These are phyloP conservation scores for Saccharomycopsis schoenii DNA, from an alignment of 805 yeast species.

Conservation along the genomic window DNA sequence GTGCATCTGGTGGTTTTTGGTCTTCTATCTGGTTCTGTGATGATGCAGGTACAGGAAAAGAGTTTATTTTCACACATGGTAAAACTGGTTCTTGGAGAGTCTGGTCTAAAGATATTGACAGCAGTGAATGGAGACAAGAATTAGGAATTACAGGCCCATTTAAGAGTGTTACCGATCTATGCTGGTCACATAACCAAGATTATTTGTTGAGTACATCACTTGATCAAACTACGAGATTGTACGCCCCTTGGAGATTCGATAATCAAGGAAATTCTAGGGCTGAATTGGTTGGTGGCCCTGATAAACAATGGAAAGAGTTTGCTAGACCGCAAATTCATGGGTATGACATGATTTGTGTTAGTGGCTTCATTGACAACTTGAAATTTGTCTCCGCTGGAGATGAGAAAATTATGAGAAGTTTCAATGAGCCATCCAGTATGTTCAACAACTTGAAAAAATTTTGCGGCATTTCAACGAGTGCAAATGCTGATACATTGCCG, in stretches of 20 bases:
- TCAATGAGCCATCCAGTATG: conserved; percentile 78
- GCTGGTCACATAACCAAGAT: conserved; percentile 62
- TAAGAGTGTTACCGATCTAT: conserved; percentile 62
- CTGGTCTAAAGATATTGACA: conserved; percentile 43
- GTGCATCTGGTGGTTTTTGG: conserved; percentile 76
- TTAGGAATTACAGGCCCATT: conserved; percentile 70
- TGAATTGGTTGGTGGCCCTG: conserved; percentile 19
- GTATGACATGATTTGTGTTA: conserved; percentile 83
- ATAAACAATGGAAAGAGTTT: conserved; percentile 71
- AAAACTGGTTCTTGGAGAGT: conserved; percentile 88
- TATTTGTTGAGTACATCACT: conserved; percentile 69
- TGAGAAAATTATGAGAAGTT: conserved; percentile 83
- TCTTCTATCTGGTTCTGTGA: conserved; percentile 57
- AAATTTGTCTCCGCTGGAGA: conserved; percentile 90
- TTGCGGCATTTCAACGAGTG: conserved; percentile 31
- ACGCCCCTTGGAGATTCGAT: conserved; percentile 47
- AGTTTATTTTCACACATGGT: conserved; percentile 69
- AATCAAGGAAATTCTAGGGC: conserved; percentile 23
- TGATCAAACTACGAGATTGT: conserved; percentile 89
- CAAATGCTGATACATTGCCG: conserved; percentile 38
- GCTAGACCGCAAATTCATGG: conserved; percentile 98
- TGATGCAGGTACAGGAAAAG: conserved; percentile 24
- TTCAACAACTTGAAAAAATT: conserved; percentile 48
- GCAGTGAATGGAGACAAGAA: conserved; percentile 31
- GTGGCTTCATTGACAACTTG: conserved; percentile 41